Conservation (phyloP, 345 rosid genomes). For the Eucalyptus erythrocorys region DNA sequence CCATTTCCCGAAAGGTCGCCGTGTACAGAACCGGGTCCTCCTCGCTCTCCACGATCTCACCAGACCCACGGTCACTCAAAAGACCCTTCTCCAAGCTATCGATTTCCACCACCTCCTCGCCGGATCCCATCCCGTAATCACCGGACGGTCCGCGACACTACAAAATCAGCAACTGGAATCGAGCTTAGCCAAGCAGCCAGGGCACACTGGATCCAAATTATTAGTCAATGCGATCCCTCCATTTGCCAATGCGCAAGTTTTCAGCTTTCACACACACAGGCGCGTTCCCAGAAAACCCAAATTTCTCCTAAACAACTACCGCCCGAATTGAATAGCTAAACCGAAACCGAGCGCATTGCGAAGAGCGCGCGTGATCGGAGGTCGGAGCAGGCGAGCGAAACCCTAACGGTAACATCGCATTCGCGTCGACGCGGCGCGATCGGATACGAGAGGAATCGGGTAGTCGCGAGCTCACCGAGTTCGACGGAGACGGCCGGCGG, state of each 20-base stretch:
- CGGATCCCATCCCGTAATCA: conserved; percentile 17
- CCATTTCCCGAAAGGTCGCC: conserved; percentile 47
- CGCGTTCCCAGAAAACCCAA: neutral
- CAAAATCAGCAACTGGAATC: neutral
- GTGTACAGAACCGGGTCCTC: conserved; percentile 32
- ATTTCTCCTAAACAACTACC: neutral
- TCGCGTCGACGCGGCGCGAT: neutral
- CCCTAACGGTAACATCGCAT: neutral
- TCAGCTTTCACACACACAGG: neutral
- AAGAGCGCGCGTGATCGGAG: neutral
- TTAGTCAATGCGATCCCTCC: neutral
- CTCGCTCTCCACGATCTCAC: conserved; percentile 3
- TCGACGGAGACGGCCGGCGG: neutral
- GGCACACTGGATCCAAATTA: neutral
- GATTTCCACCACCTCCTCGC: conserved; percentile 37
- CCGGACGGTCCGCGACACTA: neutral
- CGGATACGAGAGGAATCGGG: neutral
- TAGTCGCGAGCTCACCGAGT: neutral
- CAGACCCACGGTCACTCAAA: conserved; percentile 2
- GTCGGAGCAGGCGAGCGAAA: neutral
- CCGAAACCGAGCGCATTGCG: neutral
- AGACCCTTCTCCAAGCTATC: conserved; percentile 48
- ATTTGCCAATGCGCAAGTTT: neutral
- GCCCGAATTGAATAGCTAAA: neutral
- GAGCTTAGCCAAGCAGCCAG: neutral